These are phyloP conservation scores for Vigna unguiculata DNA, from an alignment of 306 rosid species.

Conservation along the genomic window DNA sequence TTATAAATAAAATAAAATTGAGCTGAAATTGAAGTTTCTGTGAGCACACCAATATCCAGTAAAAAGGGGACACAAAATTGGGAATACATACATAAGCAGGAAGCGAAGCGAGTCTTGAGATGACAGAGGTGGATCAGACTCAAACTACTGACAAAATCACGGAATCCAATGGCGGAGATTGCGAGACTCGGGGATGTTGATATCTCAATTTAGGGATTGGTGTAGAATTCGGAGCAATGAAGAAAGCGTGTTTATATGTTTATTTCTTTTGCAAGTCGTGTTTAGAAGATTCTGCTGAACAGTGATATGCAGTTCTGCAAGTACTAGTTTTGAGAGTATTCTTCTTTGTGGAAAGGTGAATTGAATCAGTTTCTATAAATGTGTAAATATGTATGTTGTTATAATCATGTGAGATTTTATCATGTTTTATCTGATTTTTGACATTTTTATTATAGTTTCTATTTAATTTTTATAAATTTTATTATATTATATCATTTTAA, in stretches of 20 bases:
- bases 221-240: not conserved
- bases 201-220: not conserved
- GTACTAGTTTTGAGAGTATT: too few relatives aligned
- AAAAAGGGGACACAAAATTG: not conserved
- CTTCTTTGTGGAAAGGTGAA: too few relatives aligned
- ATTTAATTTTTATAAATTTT: too few relatives aligned
- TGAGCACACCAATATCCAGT: not conserved
- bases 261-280: too few relatives aligned
- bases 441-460: too few relatives aligned
- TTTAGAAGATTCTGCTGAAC: too few relatives aligned
- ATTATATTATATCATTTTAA: too few relatives aligned
- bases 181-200: slow-evolving; percentile 53
- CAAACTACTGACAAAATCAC: slow-evolving; percentile 78
- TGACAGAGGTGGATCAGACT: slow-evolving; percentile 68
- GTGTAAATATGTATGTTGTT: too few relatives aligned
- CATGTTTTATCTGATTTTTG: too few relatives aligned
- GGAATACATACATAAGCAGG: slow-evolving; percentile 54
- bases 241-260: not conserved
- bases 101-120: slow-evolving; percentile 62
- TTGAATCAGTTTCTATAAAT: too few relatives aligned
- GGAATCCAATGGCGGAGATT: slow-evolving; percentile 76
- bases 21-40: not conserved
- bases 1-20: not conserved
- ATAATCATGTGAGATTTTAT: too few relatives aligned
- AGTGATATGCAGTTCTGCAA: too few relatives aligned